Evolutionary conservation across 768 basidiomycete species (phyloP).

Genomic region (Russula sp.): DNA sequence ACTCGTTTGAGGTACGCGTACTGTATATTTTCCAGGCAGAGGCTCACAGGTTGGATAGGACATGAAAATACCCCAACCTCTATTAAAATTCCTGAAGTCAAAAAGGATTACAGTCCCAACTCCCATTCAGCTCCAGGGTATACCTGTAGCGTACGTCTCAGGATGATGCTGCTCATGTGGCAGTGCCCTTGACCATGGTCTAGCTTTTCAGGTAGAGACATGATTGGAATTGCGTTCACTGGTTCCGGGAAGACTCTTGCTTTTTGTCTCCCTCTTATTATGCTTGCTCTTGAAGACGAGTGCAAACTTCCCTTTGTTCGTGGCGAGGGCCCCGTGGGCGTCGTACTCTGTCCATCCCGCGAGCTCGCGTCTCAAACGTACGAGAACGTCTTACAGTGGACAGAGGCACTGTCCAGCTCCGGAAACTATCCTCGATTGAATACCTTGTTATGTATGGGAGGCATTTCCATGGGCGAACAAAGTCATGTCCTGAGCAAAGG

Average conservation of each 20-base stretch:
- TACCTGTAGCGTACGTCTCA: slow-evolving; percentile 80
- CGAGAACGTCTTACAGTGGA: slow-evolving; percentile 90
- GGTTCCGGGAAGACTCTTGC: slow-evolving; percentile 99
- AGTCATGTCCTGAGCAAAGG: slow-evolving; percentile 86
- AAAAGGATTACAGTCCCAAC: slow-evolving; percentile 86
- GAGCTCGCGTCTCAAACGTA: slow-evolving; percentile 97
- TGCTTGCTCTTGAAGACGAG: slow-evolving; percentile 95
- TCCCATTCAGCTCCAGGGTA: slow-evolving; percentile 95
- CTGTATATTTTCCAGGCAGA: slow-evolving; percentile 7
- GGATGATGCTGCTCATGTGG: not conserved
- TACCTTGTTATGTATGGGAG: slow-evolving; percentile 90
- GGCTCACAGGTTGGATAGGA: slow-evolving; percentile 46
- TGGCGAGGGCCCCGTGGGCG: slow-evolving; percentile 94
- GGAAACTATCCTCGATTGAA: slow-evolving; percentile 82
- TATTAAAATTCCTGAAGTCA: slow-evolving; percentile 75
- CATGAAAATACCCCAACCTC: slow-evolving; percentile 93
- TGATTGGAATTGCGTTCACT: slow-evolving; percentile 99
- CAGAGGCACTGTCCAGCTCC: slow-evolving; percentile 69
- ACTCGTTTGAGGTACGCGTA: slow-evolving; percentile 64
- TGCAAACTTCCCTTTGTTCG: slow-evolving; percentile 80
- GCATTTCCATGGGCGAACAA: slow-evolving; percentile 98
- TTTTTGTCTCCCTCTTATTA: slow-evolving; percentile 95
- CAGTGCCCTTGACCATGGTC: slow-evolving; percentile 15
- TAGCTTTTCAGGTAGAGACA: slow-evolving; percentile 92
- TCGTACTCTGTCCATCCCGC: slow-evolving; percentile 93